Conservation (phyloP, 2,329 filamentous ascomycete species). For the Paracoccidioides lutzii region DNA sequence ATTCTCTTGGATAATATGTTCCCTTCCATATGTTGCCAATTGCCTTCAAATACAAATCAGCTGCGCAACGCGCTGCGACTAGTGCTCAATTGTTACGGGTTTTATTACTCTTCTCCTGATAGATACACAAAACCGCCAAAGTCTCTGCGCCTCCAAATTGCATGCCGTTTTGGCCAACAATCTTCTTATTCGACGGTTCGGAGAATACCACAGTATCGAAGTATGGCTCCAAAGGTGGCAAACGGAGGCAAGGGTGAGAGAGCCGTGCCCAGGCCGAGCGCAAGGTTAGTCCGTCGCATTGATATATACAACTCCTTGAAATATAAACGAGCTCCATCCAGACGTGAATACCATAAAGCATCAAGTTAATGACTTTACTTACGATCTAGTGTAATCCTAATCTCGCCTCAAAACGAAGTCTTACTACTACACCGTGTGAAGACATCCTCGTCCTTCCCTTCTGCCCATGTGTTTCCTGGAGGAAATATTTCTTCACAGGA, state of each 20-base stretch:
- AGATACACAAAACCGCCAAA: background rate
- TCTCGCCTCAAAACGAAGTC: constrained; percentile 78
- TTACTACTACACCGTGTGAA: constrained; percentile 76
- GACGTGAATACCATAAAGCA: background rate
- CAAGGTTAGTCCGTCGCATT: constrained; percentile 36
- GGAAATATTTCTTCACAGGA: constrained; percentile 71
- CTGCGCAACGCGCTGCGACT: background rate
- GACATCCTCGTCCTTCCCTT: constrained; percentile 72
- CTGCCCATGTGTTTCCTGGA: constrained; percentile 90
- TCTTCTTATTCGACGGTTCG: constrained; percentile 6
- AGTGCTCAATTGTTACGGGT: background rate
- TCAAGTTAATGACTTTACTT: background rate
- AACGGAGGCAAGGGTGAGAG: constrained; percentile 3
- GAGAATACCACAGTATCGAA: constrained; percentile 12
- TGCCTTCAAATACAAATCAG: background rate
- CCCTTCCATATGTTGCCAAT: background rate
- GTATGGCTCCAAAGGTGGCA: constrained; percentile 7
- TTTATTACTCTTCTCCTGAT: background rate
- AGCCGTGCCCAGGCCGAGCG: constrained; percentile 48
- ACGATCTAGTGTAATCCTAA: constrained; percentile 55
- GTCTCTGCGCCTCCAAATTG: background rate
- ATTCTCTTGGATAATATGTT: background rate
- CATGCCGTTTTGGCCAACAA: background rate
- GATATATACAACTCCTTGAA: background rate
- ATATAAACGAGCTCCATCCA: background rate